Base-by-base conservation (phyloP, 2,329 filamentous ascomycete genomes). In the Penicillium brasilianum region DNA sequence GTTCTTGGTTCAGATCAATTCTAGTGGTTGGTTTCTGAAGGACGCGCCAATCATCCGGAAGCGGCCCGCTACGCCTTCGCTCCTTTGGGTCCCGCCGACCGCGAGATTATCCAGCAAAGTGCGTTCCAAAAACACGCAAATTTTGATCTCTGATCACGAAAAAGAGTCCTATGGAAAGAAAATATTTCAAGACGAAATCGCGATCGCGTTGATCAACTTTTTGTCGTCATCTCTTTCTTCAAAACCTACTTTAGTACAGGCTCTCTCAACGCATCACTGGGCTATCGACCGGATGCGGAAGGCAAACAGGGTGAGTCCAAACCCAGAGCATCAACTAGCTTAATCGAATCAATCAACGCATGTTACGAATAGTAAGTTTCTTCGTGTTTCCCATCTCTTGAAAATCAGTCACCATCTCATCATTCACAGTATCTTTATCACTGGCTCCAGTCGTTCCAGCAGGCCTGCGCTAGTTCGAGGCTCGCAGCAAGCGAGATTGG, bases 31-130 rank as follows among this genome's bases (percentile, higher is more conserved):
- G 28, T n/a, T n/a, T 48, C 6, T 22, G 9, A 5, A 30, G 44
- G 14, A 30, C 25, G 4, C 8, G 9, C 22, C 14, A 8, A 10
- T n/a, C 22, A 34, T 22, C 48, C 48, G 48, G n/a, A 50, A 50
- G n/a, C 48, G 48, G 48, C 44, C 48, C 39, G 3, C 18, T 13
- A 9, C n/a, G 37, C 10, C 39, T n/a, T n/a, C n/a, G n/a, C n/a
- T 34, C n/a, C 48, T n/a, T 50, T 50, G 48, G n/a, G n/a, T 22
- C 46, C 46, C n/a, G 11, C 30, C 48, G 13, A 50, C 48, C 28
- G 30, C 25, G 48, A 32, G n/a, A 6, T 32, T 14, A 9, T 50
- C 9, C 13, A 50, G 30, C 18, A 10, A 18, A 20, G 25, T 18
- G 13, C 3, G n/a, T 9, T 2, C n/a, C n/a, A 20, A 32, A 32